phyloP scores from a whole-genome alignment of 352 stramenopile genomes.

The Pythium pyrilobum region DNA sequence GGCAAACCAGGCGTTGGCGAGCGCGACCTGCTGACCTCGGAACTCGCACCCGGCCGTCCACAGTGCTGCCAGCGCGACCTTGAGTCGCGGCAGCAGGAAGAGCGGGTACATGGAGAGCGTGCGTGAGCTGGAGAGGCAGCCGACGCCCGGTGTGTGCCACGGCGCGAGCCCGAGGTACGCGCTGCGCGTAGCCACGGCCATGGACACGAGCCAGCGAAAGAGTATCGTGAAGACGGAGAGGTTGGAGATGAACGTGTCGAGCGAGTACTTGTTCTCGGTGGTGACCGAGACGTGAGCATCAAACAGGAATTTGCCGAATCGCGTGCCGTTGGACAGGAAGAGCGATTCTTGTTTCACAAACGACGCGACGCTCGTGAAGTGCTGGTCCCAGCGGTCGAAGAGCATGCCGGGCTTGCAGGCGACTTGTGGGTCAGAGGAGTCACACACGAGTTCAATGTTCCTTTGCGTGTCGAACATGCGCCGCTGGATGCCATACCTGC shows the following conservation, averaged over 20 bases:
- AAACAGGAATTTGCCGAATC: conserved; percentile 38
- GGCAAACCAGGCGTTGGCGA: conserved; percentile 44
- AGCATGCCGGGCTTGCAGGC: too few relatives aligned
- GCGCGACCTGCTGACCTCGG: conserved; percentile 31
- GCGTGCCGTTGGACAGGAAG: conserved; percentile 19
- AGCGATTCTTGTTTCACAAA: too few relatives aligned
- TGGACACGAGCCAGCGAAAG: conserved; percentile 33
- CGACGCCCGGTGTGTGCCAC: conserved; percentile 20
- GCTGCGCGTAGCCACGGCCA: conserved; percentile 25
- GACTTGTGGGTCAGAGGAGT: too few relatives aligned
- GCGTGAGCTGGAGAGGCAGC: conserved; percentile 31
- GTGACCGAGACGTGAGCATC: conserved; percentile 7
- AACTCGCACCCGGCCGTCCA: conserved; percentile 38
- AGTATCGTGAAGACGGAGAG: conserved; percentile 29
- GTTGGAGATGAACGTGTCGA: conserved; percentile 47
- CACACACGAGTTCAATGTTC: conserved; percentile 17
- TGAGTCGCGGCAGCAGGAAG: conserved; percentile 33
- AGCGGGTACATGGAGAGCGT: conserved; percentile 39
- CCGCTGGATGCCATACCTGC: conserved; percentile 11
- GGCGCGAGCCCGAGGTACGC: conserved; percentile 2
- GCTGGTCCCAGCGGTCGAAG: too few relatives aligned
- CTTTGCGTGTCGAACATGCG: conserved; percentile 32
- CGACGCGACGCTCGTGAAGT: too few relatives aligned
- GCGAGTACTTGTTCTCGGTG: conserved; percentile 29
- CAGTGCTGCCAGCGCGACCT: conserved; percentile 34